Evolutionary conservation across 1,284 basidiomycete species (phyloP).

Genomic region (Papiliotrema nemorosa): DNA sequence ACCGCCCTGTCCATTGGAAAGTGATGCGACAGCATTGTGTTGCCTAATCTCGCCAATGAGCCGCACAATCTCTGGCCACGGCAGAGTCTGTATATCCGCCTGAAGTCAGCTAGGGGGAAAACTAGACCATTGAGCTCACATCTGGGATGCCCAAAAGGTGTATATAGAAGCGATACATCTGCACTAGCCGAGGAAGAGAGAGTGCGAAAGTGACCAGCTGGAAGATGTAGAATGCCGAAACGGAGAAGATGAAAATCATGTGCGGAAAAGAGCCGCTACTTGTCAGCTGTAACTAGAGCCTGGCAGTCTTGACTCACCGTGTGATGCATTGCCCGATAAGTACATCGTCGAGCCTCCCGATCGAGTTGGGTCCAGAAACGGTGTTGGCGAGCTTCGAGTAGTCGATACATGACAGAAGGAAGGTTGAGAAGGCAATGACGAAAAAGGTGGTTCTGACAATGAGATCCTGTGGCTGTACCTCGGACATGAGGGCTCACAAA

Average conservation of each 20-base stretch:
- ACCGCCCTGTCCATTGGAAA: constrained; percentile 53
- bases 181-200: constrained; percentile 67
- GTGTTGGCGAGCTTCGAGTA: constrained; percentile 64
- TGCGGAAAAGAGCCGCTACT: constrained; percentile 35
- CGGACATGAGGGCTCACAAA: too few relatives aligned
- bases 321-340: constrained; percentile 76
- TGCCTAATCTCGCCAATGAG: constrained; percentile 84
- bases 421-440: constrained; percentile 94
- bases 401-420: constrained; percentile 91
- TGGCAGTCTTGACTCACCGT: constrained; percentile 55
- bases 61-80: constrained; percentile 91
- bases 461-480: too few relatives aligned
- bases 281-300: constrained; percentile 6
- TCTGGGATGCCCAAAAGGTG: constrained; percentile 58
- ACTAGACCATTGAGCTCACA: constrained; percentile 49
- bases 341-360: constrained; percentile 65
- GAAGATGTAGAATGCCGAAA: constrained; percentile 71
- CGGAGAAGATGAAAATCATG: constrained; percentile 70
- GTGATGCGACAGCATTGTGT: constrained; percentile 81
- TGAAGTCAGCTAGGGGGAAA: constrained; percentile 61
- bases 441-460: constrained; percentile 85
- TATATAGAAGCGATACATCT: constrained; percentile 85
- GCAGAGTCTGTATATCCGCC: constrained; percentile 95
- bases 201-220: constrained; percentile 54
- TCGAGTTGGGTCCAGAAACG: constrained; percentile 36